Base-by-base conservation (phyloP, 805 yeast genomes). In the Yarrowia sp. region DNA sequence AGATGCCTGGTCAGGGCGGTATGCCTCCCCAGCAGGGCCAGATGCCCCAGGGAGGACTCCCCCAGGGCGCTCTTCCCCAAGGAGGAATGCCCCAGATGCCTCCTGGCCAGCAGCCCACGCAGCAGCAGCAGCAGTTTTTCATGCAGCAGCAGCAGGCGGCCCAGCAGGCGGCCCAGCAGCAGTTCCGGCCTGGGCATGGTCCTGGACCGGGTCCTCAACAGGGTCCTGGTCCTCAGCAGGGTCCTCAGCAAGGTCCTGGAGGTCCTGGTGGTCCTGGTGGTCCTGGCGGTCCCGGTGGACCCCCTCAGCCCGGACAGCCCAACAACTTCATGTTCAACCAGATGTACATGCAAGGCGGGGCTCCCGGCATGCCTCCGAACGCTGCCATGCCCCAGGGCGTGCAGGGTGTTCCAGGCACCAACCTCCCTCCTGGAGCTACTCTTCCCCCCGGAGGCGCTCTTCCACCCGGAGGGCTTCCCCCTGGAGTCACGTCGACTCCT, bases 341-440 rank as follows among this genome's bases (percentile, higher is more conserved):
- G 42, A 52, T 38, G 42, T 52, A 35, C 41, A 35, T 52, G 58
- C 53, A 49, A 40, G 53, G 53, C 3, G 53, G 53, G 3, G 40
- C 63, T 22, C 42, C 61, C 0, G 59, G 45, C 5, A 41, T 55
- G 61, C 38, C 36, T 67, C 10, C 67, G 50, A 58, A 68, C 69
- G 69, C 72, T 74, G 50, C 68, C 70, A n/a, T 36, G 41, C 56
- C 56, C 10, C 56, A 70, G 70, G 41, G 69, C 63, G 14, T 64
- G 64, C 64, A 69, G 70, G 68, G 72, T 73, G 53, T 32, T 2
- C 40, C 53, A 3, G 53, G 40, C 14, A 32, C 52, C 36, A 46
- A 46, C n/a, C 50, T 53, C 35, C 59, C 45, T 8, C 61, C 61
- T 8, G 61, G 61, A 5, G 48, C 48, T 5, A 26, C 38, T 38